phyloP scores from a whole-genome alignment of 2,329 filamentous ascomycete genomes.

The Hypoxylon sp. region DNA sequence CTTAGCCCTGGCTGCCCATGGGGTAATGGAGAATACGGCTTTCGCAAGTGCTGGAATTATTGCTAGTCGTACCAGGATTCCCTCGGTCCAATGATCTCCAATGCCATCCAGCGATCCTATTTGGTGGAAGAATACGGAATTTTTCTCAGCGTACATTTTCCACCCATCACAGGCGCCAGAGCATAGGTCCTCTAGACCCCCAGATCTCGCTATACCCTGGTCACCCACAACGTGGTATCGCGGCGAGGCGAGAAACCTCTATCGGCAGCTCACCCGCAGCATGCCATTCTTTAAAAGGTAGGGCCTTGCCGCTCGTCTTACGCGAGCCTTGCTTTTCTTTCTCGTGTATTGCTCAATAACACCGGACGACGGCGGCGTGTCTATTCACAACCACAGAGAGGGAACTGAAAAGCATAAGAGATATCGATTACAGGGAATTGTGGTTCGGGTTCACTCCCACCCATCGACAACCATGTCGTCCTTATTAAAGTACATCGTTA shows the following conservation, averaged over 20 bases:
- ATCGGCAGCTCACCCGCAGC: slow-evolving; percentile 34
- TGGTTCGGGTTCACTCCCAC: slow-evolving; percentile 30
- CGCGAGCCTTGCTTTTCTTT: slow-evolving; percentile 17
- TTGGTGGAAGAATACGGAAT: slow-evolving; percentile 46
- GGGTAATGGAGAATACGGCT: slow-evolving; percentile 39
- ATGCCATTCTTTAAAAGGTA: slow-evolving; percentile 41
- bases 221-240: slow-evolving; percentile 38
- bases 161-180: slow-evolving; percentile 39
- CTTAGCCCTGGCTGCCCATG: slow-evolving; percentile 40
- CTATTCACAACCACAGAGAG: slow-evolving; percentile 18
- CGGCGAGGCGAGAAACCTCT: slow-evolving; percentile 37
- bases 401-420: slow-evolving; percentile 9
- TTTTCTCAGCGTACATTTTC: slow-evolving; percentile 31
- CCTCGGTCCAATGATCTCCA: slow-evolving; percentile 34
- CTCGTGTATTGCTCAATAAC: slow-evolving; percentile 28
- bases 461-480: slow-evolving; percentile 46
- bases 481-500: slow-evolving; percentile 61
- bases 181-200: slow-evolving; percentile 31
- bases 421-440: slow-evolving; percentile 18
- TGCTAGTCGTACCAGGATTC: slow-evolving; percentile 19
- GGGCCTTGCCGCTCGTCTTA: slow-evolving; percentile 35
- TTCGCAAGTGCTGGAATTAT: slow-evolving; percentile 20
- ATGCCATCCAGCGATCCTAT: slow-evolving; percentile 19
- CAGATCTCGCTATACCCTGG: slow-evolving; percentile 33
- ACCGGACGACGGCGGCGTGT: slow-evolving; percentile 18